Conservation (phyloP, 208 protist genomes). For the Leishmania guyanensis region DNA sequence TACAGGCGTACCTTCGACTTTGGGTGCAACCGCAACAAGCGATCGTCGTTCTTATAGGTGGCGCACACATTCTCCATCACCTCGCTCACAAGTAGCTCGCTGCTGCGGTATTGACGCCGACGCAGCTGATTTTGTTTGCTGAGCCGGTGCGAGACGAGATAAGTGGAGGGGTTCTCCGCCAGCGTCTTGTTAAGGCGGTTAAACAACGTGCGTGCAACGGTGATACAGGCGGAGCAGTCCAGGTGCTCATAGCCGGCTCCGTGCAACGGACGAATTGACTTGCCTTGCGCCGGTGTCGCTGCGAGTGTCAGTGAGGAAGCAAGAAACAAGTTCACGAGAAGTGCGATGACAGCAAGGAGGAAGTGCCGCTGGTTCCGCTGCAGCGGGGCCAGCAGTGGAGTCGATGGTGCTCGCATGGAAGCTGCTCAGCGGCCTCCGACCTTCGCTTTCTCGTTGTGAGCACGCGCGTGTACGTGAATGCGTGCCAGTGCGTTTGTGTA, state of each 20-base stretch:
- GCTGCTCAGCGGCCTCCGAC: background rate
- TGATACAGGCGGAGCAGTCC: slow-evolving; percentile 82
- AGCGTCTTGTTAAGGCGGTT: slow-evolving; percentile 69
- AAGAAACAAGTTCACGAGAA: slow-evolving; percentile 9
- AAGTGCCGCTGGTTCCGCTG: background rate
- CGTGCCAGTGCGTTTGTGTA: background rate
- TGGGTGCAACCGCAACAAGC: slow-evolving; percentile 56
- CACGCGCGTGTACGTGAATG: background rate
- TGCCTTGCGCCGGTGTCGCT: background rate
- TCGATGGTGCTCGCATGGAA: background rate
- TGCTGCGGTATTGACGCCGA: slow-evolving; percentile 52
- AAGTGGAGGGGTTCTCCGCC: slow-evolving; percentile 36
- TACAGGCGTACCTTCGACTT: slow-evolving; percentile 69
- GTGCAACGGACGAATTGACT: slow-evolving; percentile 34
- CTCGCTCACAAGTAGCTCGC: slow-evolving; percentile 77
- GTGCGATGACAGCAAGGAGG: background rate
- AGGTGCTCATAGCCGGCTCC: slow-evolving; percentile 59
- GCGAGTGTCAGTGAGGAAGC: background rate
- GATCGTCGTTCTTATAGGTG: slow-evolving; percentile 37
- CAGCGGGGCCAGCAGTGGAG: background rate
- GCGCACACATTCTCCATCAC: slow-evolving; percentile 75
- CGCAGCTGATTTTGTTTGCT: slow-evolving; percentile 41
- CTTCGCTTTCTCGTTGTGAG: background rate
- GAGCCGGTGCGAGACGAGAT: slow-evolving; percentile 55
- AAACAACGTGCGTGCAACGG: slow-evolving; percentile 59